Evolutionary conservation across 768 basidiomycete genomes (phyloP).

Genomic region (Candolleomyces eurysporus): DNA sequence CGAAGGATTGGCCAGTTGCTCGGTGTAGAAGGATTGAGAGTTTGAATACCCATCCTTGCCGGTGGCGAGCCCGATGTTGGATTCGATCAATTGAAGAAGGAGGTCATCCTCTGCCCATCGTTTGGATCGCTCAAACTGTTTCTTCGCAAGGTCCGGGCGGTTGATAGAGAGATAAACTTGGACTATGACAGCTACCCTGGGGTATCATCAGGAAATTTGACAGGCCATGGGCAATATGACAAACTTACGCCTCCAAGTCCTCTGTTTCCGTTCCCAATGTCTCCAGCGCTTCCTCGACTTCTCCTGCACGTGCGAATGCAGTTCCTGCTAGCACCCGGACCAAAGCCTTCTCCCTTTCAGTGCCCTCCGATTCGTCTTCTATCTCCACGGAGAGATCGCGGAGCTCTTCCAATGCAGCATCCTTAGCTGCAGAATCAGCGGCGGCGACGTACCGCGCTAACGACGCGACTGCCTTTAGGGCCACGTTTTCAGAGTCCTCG

Average conservation of each 20-base stretch:
- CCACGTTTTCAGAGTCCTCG: constrained; percentile 56
- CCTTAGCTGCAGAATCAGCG: constrained; percentile 42
- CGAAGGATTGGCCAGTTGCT: constrained; percentile 80
- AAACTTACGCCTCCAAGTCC: constrained; percentile 83
- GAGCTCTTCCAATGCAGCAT: constrained; percentile 71
- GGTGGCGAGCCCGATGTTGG: constrained; percentile 71
- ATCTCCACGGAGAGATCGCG: constrained; percentile 86
- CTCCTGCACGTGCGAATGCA: constrained; percentile 79
- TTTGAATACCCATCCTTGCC: constrained; percentile 67
- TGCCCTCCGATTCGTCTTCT: constrained; percentile 72
- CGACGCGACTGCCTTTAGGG: constrained; percentile 67
- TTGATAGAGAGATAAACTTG: constrained; percentile 91
- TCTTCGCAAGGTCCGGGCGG: constrained; percentile 83
- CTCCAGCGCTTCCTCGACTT: constrained; percentile 90
- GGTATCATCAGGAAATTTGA: constrained; percentile 1
- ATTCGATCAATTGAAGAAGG: constrained; percentile 86
- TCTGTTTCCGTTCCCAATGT: constrained; percentile 74
- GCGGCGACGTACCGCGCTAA: constrained; percentile 69
- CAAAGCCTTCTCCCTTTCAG: constrained; percentile 65
- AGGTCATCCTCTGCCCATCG: constrained; percentile 88
- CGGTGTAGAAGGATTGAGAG: constrained; percentile 67
- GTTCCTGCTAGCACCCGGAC: constrained; percentile 85
- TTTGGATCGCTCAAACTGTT: constrained; percentile 80
- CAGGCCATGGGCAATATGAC: neutral
- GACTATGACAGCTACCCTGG: constrained; percentile 75